Evolutionary conservation across 2,329 filamentous ascomycete species (phyloP).

Genomic region (Hypoxylon sp.): DNA sequence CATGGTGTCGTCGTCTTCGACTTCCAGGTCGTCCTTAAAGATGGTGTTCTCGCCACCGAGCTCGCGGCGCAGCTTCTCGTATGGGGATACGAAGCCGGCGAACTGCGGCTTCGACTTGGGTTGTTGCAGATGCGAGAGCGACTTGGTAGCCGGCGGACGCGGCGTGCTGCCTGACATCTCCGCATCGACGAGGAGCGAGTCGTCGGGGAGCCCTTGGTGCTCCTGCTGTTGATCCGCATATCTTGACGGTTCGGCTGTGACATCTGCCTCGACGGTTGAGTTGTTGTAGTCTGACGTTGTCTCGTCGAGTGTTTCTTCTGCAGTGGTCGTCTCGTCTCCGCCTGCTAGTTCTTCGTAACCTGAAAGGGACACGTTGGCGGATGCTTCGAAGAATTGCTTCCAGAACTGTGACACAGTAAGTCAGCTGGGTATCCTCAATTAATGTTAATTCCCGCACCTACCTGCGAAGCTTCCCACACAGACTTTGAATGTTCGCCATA

Average conservation of each 20-base stretch:
- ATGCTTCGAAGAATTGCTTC: slow-evolving; percentile 99
- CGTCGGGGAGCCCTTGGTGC: slow-evolving; percentile 60
- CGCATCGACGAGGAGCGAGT: slow-evolving; percentile 75
- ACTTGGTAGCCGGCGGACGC: slow-evolving; percentile 66
- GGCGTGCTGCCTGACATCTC: slow-evolving; percentile 78
- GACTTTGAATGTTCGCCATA: slow-evolving; percentile 94
- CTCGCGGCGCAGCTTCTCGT: slow-evolving; percentile 79
- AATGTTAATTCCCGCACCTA: slow-evolving; percentile 51
- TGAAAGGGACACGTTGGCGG: slow-evolving; percentile 94
- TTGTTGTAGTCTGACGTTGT: slow-evolving; percentile 58
- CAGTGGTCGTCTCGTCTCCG: slow-evolving; percentile 68
- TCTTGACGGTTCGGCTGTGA: slow-evolving; percentile 55
- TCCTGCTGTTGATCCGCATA: slow-evolving; percentile 52
- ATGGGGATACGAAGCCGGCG: slow-evolving; percentile 79
- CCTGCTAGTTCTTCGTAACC: slow-evolving; percentile 89
- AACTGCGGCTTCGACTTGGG: slow-evolving; percentile 54
- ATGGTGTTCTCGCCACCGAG: slow-evolving; percentile 63
- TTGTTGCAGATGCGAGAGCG: slow-evolving; percentile 43
- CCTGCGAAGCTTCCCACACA: slow-evolving; percentile 98
- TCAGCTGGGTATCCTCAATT: slow-evolving; percentile 6
- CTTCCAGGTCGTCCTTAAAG: slow-evolving; percentile 51
- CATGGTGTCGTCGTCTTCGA: slow-evolving; percentile 55
- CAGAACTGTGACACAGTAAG: slow-evolving; percentile 76
- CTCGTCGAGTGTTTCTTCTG: slow-evolving; percentile 69
- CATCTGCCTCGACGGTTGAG: slow-evolving; percentile 53